Conservation (phyloP, 1,139 yeast genomes). For the Blastobotrys illinoisensis region DNA sequence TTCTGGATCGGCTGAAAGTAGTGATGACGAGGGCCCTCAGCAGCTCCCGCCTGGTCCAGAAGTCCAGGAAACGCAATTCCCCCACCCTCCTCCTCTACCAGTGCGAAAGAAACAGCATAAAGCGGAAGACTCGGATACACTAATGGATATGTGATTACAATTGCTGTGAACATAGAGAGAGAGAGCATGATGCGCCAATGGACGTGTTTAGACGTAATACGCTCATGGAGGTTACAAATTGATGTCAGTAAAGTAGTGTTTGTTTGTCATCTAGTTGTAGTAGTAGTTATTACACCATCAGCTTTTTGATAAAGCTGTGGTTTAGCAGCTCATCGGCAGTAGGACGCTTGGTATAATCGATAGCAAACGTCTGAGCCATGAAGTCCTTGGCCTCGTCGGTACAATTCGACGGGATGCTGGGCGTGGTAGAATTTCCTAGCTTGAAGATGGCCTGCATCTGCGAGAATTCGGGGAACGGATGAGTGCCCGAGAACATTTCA, state of each 20-base stretch:
- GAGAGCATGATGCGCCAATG: too few species aligned
- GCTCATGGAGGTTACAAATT: too few species aligned
- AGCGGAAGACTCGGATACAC: not conserved
- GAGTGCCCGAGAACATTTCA: conserved; percentile 93
- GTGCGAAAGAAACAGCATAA: not conserved
- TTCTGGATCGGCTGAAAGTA: not conserved
- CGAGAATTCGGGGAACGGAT: conserved; percentile 88
- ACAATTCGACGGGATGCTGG: conserved; percentile 75
- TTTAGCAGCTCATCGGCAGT: conserved; percentile 63
- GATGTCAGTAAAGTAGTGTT: too few species aligned
- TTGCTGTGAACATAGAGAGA: too few species aligned
- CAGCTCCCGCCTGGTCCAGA: not conserved
- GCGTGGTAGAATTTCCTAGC: conserved; percentile 75
- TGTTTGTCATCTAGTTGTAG: not conserved
- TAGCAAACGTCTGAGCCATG: conserved; percentile 59
- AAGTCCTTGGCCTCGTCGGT: conserved; percentile 66
- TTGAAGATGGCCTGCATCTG: conserved; percentile 96
- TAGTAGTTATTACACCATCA: not conserved
- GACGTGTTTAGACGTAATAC: too few species aligned
- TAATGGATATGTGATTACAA: not conserved
- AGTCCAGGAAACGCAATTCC: not conserved
- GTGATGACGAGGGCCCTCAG: not conserved
- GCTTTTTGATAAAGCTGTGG: conserved; percentile 41
- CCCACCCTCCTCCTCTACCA: not conserved
- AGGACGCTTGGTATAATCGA: conserved; percentile 69